Evolutionary conservation across 148 eudicot genomes (phyloP), one percentile per base, ranked within the genome.

Genomic region (Oxyria digyna): DNA sequence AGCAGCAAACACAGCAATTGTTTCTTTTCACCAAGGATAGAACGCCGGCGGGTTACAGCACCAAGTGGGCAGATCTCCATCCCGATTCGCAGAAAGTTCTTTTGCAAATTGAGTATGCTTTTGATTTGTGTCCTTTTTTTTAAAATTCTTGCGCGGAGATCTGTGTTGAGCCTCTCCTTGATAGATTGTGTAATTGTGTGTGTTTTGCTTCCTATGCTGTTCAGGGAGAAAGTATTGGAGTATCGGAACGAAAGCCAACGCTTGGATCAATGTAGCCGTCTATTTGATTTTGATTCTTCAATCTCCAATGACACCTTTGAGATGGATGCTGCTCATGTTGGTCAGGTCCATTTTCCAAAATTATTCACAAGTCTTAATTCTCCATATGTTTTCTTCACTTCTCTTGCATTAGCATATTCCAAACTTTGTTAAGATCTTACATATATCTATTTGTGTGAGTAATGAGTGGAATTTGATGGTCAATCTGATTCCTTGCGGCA

Each of bases 31-130:
- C 98, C 1, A 93, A 87, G 15, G 96, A 89, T 0, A 87, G 82
- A 64, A 76, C 87, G 46, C 98, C 95, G 7, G 96, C 95, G 0
- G 85, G 77, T 76, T 93, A 93, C 73, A 54, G 92, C 32, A 83
- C 95, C 71, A 93, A 87, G 70, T 93, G 96, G 98, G 87, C 81
- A 6, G 96, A 93, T 77, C 96, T 93, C 31, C 98, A 93, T 42
- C 95, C 96, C 1, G 98, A 93, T 71, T 93, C 96, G 46, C 95
- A 86, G 69, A 93, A 87, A 78, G 67, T 82, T 14, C 89, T 93
- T 21, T 77, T 88, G 3, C 89, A 83, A 63, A 90, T 93, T 69
- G 98, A 93, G 98, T 92, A 80, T 21, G 66, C 24, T 55, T 55
- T 52, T 13, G 26, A 15, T 41, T 66, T 23, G 1, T 66, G 27